phyloP scores from a whole-genome alignment of 257 asterid genomes.

The Solanum sparsipilum region DNA sequence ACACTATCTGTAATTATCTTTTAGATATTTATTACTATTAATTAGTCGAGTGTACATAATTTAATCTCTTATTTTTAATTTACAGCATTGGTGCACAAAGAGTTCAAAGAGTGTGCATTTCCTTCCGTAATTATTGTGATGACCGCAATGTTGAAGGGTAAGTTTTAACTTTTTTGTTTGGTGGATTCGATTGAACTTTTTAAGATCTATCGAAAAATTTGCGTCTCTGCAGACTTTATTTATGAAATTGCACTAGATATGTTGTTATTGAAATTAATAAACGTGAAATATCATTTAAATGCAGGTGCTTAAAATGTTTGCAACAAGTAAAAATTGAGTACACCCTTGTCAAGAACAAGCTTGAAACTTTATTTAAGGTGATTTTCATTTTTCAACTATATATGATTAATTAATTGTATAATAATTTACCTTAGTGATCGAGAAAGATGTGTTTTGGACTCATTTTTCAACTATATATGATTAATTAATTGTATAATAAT shows the following conservation, averaged over 20 bases:
- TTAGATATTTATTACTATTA: not conserved
- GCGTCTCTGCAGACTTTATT: no score
- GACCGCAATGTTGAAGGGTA: conserved; percentile 65
- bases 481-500: not conserved
- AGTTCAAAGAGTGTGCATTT: conserved; percentile 22
- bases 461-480: not conserved
- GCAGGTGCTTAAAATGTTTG: conserved; percentile 66
- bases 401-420: no score
- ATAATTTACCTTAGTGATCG: no score
- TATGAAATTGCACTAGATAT: no score
- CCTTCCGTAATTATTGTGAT: conserved; percentile 58
- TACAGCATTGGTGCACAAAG: conserved; percentile 30
- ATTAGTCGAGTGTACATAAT: no score
- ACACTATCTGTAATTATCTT: not conserved
- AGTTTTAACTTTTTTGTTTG: conserved; percentile 2
- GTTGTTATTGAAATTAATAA: not conserved
- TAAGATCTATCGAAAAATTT: not conserved
- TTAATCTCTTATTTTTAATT: not conserved
- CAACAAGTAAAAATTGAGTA: conserved; percentile 58
- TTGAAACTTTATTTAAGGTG: conserved; percentile 67
- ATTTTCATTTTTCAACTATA: not conserved
- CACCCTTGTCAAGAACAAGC: conserved; percentile 55
- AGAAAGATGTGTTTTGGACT: not conserved
- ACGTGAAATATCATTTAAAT: not conserved
- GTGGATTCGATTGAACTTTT: not conserved